phyloP scores from a whole-genome alignment of 768 basidiomycete species.

The Kwoniella sp. region DNA sequence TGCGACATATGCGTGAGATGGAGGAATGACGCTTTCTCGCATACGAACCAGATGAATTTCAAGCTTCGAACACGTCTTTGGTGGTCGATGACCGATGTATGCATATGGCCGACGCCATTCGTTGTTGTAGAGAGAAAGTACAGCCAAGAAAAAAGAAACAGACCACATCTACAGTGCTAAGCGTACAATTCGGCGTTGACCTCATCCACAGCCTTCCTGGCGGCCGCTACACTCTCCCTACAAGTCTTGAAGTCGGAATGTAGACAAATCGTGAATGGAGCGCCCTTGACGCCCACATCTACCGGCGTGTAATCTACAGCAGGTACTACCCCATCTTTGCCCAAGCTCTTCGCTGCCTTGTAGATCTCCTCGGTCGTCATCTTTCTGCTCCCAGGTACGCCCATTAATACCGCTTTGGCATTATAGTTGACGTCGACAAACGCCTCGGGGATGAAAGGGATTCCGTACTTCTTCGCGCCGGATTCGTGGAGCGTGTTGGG shows the following conservation, averaged over 20 bases:
- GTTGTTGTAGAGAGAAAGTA: no score
- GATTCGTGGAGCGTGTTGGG: conserved; percentile 67
- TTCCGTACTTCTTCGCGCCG: conserved; percentile 63
- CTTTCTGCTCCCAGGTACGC: conserved; percentile 36
- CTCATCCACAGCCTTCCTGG: conserved; percentile 65
- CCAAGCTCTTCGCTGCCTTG: conserved; percentile 22
- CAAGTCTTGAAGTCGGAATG: conserved; percentile 17
- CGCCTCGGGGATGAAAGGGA: conserved; percentile 67
- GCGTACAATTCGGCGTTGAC: conserved; percentile 58
- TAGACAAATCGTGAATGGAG: conserved; percentile 63
- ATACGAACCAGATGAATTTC: no score
- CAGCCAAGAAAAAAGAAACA: not conserved
- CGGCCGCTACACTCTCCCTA: conserved; percentile 60
- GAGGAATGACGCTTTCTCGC: no score
- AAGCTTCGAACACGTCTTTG: no score
- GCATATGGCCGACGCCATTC: not conserved
- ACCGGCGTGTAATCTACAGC: conserved; percentile 30
- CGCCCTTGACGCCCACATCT: conserved; percentile 58
- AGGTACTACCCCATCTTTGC: conserved; percentile 26
- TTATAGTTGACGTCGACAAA: conserved; percentile 64
- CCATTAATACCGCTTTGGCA: conserved; percentile 46
- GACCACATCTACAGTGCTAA: not conserved
- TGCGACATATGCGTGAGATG: no score
- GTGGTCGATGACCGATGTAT: not conserved
- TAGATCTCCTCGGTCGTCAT: conserved; percentile 36